Base-by-base conservation (phyloP, 352 stramenopile species). In the Pythium dissotocum region DNA sequence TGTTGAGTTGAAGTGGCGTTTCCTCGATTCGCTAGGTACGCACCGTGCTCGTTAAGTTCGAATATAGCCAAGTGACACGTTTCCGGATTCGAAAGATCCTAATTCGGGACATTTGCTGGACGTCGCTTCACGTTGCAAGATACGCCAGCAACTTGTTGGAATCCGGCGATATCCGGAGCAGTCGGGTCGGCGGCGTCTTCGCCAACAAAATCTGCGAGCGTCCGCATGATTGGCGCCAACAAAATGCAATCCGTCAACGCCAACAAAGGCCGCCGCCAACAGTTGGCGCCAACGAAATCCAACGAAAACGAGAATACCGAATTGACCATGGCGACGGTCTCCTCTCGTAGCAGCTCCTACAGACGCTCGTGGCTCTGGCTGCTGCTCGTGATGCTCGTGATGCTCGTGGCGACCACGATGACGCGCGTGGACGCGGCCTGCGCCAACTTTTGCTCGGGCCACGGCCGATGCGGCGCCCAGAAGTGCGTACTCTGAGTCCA, bases 401-500 rank as follows among this genome's bases (percentile, higher is more conserved):
- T 49, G 42, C 42, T 49, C 16, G 42, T 49, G 42, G 38, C 38
- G 42, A 49, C 18, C 3, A 18, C 8, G 5, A 12, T 49, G 42
- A 26, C 16, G 4, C 18, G 42, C 10, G 56, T 54, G 18, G 58
- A 82, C 9, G 75, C 77, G 0, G 73, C 77, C 6, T 91, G 83
- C 58, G 77, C 83, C 21, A 89, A 91, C 57, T 79, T 76, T 44
- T 91, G 83, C 62, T 89, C 80, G 12, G 83, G 83, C 1, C 83
- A 89, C 54, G 83, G 80, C 21, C 66, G 67, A 28, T 91, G 80
- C 48, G 79, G 80, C 0, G 42, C 76, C 10, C 75, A 69, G 44
- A 89, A 86, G 77, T 87, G 65, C 58, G 73, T 67, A 24, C 10
- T n/a, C 1, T 24, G 5, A 24, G 21, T 61, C 28, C 2, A 49